phyloP scores from a whole-genome alignment of 1,284 basidiomycete genomes.

The Ceratobasidium sp. region DNA sequence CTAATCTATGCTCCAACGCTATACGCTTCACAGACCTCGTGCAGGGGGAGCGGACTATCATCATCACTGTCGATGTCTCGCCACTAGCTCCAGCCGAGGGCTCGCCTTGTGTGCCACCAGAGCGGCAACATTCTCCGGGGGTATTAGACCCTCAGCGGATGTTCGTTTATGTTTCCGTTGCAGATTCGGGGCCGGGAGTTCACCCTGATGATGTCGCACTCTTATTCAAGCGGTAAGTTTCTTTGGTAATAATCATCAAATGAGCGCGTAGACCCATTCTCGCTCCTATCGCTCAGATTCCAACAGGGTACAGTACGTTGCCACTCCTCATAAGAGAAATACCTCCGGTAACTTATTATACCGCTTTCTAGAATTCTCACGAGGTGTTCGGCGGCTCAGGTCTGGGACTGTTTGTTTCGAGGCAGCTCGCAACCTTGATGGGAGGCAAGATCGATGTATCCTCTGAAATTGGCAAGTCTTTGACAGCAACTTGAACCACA shows the following conservation, averaged over 20 bases:
- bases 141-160: conserved; percentile 46
- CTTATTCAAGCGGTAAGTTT: conserved; percentile 51
- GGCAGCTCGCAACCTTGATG: conserved; percentile 54
- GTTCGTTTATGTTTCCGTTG: conserved; percentile 52
- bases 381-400: conserved; percentile 55
- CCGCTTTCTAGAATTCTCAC: conserved; percentile 50
- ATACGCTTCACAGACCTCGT: conserved; percentile 49
- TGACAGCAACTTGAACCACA: neutral
- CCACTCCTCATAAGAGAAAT: neutral
- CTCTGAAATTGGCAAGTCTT: conserved; percentile 44
- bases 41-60: conserved; percentile 49
- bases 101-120: conserved; percentile 29
- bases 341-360: conserved; percentile 11
- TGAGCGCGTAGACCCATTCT: conserved; percentile 1
- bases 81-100: conserved; percentile 46
- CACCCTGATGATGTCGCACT: conserved; percentile 52
- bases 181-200: conserved; percentile 53
- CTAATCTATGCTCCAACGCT: conserved; percentile 53
- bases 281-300: conserved; percentile 47
- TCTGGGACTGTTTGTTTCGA: conserved; percentile 53
- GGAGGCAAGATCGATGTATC: conserved; percentile 54
- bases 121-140: conserved; percentile 38
- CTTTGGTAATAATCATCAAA: conserved; percentile 1
- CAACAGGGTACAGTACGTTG: conserved; percentile 52
- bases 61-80: conserved; percentile 52